Conservation (phyloP, 805 yeast genomes). For the Candida krabiensis region DNA sequence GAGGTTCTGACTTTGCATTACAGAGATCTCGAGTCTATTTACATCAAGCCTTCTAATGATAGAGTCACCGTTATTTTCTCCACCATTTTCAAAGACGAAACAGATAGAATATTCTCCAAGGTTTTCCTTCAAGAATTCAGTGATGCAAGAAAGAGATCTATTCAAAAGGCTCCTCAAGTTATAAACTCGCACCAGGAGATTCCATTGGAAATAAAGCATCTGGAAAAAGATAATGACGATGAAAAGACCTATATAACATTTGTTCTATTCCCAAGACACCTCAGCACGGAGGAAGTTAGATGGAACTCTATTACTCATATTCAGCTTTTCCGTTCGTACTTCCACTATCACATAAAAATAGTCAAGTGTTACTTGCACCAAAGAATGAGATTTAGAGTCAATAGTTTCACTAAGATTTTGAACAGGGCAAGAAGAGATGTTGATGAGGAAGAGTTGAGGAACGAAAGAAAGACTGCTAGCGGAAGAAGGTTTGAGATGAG, state of each 20-base stretch:
- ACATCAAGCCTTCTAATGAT: conserved; percentile 87
- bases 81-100: conserved; percentile 93
- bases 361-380: conserved; percentile 98
- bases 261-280: conserved; percentile 82
- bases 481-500: conserved; percentile 62
- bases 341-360: conserved; percentile 98
- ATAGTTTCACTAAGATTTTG: conserved; percentile 89
- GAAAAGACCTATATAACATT: conserved; percentile 53
- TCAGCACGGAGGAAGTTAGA: conserved; percentile 56
- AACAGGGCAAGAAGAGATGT: conserved; percentile 96
- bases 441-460: conserved; percentile 59
- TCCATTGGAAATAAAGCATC: conserved; percentile 77
- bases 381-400: conserved; percentile 95
- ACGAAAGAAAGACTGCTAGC: conserved; percentile 63
- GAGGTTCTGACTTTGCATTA: conserved; percentile 72
- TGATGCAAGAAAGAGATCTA: conserved; percentile 92
- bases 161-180: conserved; percentile 98
- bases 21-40: conserved; percentile 92
- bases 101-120: conserved; percentile 88
- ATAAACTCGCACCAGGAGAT: conserved; percentile 85
- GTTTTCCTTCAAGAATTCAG: conserved; percentile 92
- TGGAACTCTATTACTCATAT: conserved; percentile 91
- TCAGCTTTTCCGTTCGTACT: conserved; percentile 90
- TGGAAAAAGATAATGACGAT: conserved; percentile 37
- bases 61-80: conserved; percentile 96